Evolutionary conservation across 1,139 yeast genomes (phyloP).

Genomic region (Sugiyamaella paludigena): DNA sequence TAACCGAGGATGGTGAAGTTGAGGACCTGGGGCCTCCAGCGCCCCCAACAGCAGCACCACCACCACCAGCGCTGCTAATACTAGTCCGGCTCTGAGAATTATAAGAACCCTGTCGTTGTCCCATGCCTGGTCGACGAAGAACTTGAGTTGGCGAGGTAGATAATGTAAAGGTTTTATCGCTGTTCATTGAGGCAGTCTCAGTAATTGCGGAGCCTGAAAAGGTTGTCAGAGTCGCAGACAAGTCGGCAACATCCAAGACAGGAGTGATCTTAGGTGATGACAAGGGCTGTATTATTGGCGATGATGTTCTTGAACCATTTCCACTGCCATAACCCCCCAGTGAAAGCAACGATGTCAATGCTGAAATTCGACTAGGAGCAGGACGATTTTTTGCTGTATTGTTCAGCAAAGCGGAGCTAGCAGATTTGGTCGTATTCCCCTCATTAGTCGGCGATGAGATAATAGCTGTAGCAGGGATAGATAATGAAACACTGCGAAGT

Average conservation of each 20-base stretch:
- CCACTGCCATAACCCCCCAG: conserved; percentile 6
- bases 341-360: conserved; percentile 27
- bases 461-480: conserved; percentile 28
- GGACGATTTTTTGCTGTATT: conserved; percentile 23
- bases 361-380: conserved; percentile 19
- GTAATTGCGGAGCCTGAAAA: no score
- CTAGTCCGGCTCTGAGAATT: not conserved
- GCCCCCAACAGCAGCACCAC: not conserved
- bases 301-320: conserved; percentile 1
- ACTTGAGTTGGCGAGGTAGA: no score
- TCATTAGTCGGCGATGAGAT: conserved; percentile 21
- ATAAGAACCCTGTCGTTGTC: conserved; percentile 5
- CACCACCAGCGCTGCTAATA: no score
- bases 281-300: conserved; percentile 9
- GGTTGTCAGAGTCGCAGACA: no score
- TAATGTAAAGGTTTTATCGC: no score
- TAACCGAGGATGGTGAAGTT: conserved; percentile 4
- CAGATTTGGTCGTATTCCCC: conserved; percentile 5
- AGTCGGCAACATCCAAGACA: not conserved
- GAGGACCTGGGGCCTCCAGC: not conserved
- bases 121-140: conserved; percentile 6
- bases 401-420: conserved; percentile 21
- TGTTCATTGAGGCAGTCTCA: no score
- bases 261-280: not conserved
- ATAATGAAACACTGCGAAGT: conserved; percentile 20